Evolutionary conservation across 2,329 filamentous ascomycete species (phyloP).

Genomic region (Macrophomina pseudophaseolina): DNA sequence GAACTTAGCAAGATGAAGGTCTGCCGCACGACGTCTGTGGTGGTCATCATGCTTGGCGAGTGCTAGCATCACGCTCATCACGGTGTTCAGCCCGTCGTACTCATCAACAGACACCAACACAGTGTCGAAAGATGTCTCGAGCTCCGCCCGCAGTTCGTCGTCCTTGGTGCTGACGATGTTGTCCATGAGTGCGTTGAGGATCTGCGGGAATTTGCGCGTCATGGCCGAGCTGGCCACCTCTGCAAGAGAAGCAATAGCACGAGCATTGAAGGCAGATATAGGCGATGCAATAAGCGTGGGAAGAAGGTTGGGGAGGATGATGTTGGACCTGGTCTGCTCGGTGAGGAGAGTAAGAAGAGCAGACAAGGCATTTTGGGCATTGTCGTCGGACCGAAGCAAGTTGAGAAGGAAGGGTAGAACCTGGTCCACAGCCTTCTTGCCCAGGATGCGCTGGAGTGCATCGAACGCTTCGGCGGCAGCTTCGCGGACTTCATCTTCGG

Average conservation of each 20-base stretch:
- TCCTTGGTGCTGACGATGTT: slow-evolving; percentile 82
- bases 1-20: slow-evolving; percentile 82
- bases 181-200: slow-evolving; percentile 93
- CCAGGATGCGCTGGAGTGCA: slow-evolving; percentile 87
- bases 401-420: slow-evolving; percentile 91
- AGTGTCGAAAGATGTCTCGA: slow-evolving; percentile 82
- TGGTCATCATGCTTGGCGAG: slow-evolving; percentile 95
- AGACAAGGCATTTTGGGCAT: slow-evolving; percentile 89
- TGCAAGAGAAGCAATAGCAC: slow-evolving; percentile 88
- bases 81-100: slow-evolving; percentile 91
- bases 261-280: slow-evolving; percentile 93
- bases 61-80: slow-evolving; percentile 90
- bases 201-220: slow-evolving; percentile 85
- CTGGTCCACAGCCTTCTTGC: slow-evolving; percentile 93
- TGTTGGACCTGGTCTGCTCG: slow-evolving; percentile 90
- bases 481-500: slow-evolving; percentile 87
- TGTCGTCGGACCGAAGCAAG: slow-evolving; percentile 81
- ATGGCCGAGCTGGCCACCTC: slow-evolving; percentile 89
- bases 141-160: slow-evolving; percentile 72
- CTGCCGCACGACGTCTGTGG: slow-evolving; percentile 76
- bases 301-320: slow-evolving; percentile 94
- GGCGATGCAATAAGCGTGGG: slow-evolving; percentile 89
- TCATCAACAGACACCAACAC: slow-evolving; percentile 94
- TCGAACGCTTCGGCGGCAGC: slow-evolving; percentile 97
- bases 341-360: slow-evolving; percentile 93